phyloP scores from a whole-genome alignment of 352 stramenopile species.

The Pythium dissotocum region DNA sequence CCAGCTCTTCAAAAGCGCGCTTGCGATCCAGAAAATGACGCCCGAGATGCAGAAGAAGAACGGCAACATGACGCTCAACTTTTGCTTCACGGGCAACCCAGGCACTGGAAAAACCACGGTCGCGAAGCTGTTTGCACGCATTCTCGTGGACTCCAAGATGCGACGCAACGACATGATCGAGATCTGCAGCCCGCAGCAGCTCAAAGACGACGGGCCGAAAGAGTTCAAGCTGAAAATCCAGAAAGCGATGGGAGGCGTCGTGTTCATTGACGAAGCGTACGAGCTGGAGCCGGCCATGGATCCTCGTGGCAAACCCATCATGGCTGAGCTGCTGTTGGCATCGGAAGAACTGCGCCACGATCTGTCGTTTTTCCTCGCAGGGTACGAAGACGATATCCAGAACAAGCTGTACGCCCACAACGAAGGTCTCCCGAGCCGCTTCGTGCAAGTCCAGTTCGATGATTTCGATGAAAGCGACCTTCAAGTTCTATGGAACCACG shows the following conservation, averaged over 20 bases:
- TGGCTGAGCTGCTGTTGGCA: constrained; percentile 86
- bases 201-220: constrained; percentile 69
- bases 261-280: constrained; percentile 95
- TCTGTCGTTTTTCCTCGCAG: constrained; percentile 90
- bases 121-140: constrained; percentile 71
- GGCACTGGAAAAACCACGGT: constrained; percentile 83
- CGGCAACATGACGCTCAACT: constrained; percentile 68
- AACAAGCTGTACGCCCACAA: constrained; percentile 93
- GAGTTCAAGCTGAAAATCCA: constrained; percentile 81
- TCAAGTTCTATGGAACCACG: constrained; percentile 63
- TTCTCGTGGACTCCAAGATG: constrained; percentile 76
- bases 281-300: constrained; percentile 82
- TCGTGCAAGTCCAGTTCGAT: constrained; percentile 87
- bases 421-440: constrained; percentile 83
- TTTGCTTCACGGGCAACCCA: constrained; percentile 75
- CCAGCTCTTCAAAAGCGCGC: constrained; percentile 70
- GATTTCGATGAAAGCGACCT: constrained; percentile 91
- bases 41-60: constrained; percentile 52
- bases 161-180: constrained; percentile 42
- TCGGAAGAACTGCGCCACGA: constrained; percentile 85
- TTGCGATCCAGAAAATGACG: constrained; percentile 59
- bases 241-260: constrained; percentile 69
- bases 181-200: constrained; percentile 58
- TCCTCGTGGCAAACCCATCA: constrained; percentile 80
- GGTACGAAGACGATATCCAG: constrained; percentile 93